Evolutionary conservation across 108 stramenopile species (phyloP), one percentile per base, ranked within the genome.

Genomic region (Halocafeteria seosinensis): DNA sequence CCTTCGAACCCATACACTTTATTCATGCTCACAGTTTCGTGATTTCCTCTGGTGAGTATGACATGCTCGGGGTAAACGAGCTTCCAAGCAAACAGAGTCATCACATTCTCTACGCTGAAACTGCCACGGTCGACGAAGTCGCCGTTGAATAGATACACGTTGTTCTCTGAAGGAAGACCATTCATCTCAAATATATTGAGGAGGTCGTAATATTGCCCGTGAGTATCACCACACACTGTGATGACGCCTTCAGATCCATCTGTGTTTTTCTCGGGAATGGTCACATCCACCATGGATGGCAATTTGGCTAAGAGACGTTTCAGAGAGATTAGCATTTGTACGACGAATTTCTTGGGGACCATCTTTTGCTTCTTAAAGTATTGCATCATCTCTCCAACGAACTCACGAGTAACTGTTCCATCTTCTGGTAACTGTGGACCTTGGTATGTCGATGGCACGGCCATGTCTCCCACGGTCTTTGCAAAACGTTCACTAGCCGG

Each of bases 141-240:
- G 28, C 96, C 96, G 79, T 98, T 98, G 81, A 94, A 98, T 3
- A 95, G 74, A 72, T 93, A 95, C 4, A 91, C 90, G 70, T 92
- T 92, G 59, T 55, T 67, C 32, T 71, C 59, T 34, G 81, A 80
- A 26, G 96, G 92, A 61, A 65, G 70, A 23, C 76, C 76, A 77
- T 92, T 96, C 50, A 89, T 63, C 60, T 91, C 76, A 75, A 98
- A 98, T 63, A 98, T 94, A 70, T 92, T 85, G 37, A 93, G 70
- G n/a, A 95, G 85, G 69, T 98, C 96, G 73, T 94, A 98, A 74
- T 80, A 98, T 71, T 98, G 96, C 3, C 96, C 96, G 73, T 98
- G 96, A 1, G 93, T 95, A 69, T 98, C 96, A 13, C 96, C 87
- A 66, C 91, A 93, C 4, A 98, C 73, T 3, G 63, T 77, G 50